phyloP scores from a whole-genome alignment of 805 yeast genomes.

The Saturnispora besseyi region DNA sequence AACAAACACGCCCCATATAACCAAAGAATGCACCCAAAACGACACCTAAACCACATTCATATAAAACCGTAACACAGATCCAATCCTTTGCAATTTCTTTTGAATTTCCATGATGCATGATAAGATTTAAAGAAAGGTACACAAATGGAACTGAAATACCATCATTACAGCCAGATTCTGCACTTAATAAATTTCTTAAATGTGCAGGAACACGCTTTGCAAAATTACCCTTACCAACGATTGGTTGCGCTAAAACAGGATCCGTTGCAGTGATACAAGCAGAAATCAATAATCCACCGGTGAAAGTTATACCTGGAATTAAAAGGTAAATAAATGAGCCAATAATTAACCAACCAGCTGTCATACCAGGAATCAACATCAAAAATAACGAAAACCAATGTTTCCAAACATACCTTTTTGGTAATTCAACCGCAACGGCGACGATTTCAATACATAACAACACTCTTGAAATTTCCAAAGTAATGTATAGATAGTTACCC shows the following conservation, averaged over 20 bases:
- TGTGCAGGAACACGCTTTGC: constrained; percentile 59
- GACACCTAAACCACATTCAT: constrained; percentile 52
- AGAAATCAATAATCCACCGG: constrained; percentile 49
- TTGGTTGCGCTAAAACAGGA: constrained; percentile 66
- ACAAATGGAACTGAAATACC: constrained; percentile 68
- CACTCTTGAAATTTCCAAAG: constrained; percentile 51
- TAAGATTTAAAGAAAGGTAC: constrained; percentile 46
- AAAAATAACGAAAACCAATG: constrained; percentile 52
- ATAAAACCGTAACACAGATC: constrained; percentile 50
- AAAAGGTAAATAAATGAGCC: constrained; percentile 55
- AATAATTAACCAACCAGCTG: constrained; percentile 57
- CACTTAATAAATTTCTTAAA: constrained; percentile 50
- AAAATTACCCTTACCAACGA: constrained; percentile 65
- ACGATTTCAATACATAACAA: constrained; percentile 64
- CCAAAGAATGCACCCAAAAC: constrained; percentile 49
- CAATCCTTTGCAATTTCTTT: constrained; percentile 51
- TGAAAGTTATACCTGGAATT: constrained; percentile 47
- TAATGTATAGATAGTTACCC: constrained; percentile 47
- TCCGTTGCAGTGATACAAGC: constrained; percentile 75
- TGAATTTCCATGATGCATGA: constrained; percentile 40
- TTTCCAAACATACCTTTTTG: constrained; percentile 52
- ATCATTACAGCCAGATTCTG: constrained; percentile 71
- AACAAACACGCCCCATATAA: constrained; percentile 37
- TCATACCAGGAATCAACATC: constrained; percentile 60
- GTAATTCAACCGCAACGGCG: constrained; percentile 66